phyloP scores from a whole-genome alignment of 495 filamentous ascomycete species.

The Talaromyces stipitatus region DNA sequence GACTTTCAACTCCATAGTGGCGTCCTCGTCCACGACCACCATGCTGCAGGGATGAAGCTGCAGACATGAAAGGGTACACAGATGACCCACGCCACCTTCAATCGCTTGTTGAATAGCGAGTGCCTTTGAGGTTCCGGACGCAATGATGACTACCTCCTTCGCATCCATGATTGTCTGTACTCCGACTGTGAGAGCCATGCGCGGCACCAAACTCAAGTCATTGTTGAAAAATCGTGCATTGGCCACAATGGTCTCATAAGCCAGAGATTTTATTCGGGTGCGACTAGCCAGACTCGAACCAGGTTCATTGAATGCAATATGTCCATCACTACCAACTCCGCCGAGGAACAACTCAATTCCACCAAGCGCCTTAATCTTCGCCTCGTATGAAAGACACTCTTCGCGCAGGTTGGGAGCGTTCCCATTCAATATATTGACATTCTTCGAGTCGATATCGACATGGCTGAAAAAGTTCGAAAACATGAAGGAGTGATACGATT shows the following conservation, averaged over 20 bases:
- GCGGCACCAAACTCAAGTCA: constrained; percentile 64
- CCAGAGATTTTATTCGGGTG: constrained; percentile 77
- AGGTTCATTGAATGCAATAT: constrained; percentile 88
- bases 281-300: constrained; percentile 71
- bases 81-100: constrained; percentile 76
- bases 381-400: constrained; percentile 73
- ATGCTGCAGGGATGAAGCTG: constrained; percentile 74
- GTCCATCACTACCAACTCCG: constrained; percentile 80
- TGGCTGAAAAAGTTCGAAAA: constrained; percentile 86
- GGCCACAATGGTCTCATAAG: constrained; percentile 78
- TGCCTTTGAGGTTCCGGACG: constrained; percentile 72
- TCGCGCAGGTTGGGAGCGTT: constrained; percentile 66
- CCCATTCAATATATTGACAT: constrained; percentile 78
- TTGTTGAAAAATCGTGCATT: constrained; percentile 79
- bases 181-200: constrained; percentile 79
- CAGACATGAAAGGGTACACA: constrained; percentile 78
- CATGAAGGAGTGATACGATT: constrained; percentile 87
- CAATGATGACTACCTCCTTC: constrained; percentile 73
- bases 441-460: constrained; percentile 69
- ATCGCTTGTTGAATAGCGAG: constrained; percentile 71
- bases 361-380: constrained; percentile 62
- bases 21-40: constrained; percentile 80
- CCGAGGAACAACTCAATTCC: constrained; percentile 83
- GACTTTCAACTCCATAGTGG: constrained; percentile 72
- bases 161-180: constrained; percentile 79